phyloP scores from a whole-genome alignment of 768 basidiomycete species.

The Butyriboletus loyo region DNA sequence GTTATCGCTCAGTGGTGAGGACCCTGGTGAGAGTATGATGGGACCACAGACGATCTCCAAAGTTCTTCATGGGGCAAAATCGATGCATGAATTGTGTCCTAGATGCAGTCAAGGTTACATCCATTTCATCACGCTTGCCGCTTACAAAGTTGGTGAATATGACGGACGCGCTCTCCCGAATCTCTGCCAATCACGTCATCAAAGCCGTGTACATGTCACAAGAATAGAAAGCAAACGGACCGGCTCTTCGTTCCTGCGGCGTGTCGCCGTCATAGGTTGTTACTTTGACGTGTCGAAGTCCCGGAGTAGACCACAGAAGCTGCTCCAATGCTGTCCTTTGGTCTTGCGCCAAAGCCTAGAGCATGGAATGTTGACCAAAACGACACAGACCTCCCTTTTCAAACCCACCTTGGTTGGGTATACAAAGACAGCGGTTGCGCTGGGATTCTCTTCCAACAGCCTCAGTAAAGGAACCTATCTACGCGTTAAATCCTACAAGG shows the following conservation, averaged over 20 bases:
- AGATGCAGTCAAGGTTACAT: background rate
- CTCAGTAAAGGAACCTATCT: conserved; percentile 66
- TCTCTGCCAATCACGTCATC: conserved; percentile 37
- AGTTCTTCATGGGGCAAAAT: conserved; percentile 81
- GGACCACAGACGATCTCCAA: conserved; percentile 62
- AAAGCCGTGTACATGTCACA: background rate
- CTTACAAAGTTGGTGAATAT: conserved; percentile 90
- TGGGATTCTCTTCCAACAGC: conserved; percentile 57
- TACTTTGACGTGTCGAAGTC: conserved; percentile 61
- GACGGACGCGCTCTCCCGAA: conserved; percentile 71
- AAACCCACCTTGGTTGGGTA: conserved; percentile 78
- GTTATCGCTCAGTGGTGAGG: conserved; percentile 1
- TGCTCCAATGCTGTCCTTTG: conserved; percentile 71
- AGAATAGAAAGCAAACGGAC: conserved; percentile 33
- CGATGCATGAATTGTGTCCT: conserved; percentile 86
- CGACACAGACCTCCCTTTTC: background rate
- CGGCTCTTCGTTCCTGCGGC: conserved; percentile 58
- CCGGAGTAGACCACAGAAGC: conserved; percentile 55
- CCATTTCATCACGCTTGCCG: background rate
- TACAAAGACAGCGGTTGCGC: conserved; percentile 74
- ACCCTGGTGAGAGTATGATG: background rate
- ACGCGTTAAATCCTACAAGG: background rate
- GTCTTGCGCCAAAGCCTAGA: conserved; percentile 84
- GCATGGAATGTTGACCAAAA: background rate
- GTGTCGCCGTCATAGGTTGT: conserved; percentile 91